These are phyloP conservation scores for Phaseolus coccineus DNA, from an alignment of 331 rosid species.

Conservation along the genomic window DNA sequence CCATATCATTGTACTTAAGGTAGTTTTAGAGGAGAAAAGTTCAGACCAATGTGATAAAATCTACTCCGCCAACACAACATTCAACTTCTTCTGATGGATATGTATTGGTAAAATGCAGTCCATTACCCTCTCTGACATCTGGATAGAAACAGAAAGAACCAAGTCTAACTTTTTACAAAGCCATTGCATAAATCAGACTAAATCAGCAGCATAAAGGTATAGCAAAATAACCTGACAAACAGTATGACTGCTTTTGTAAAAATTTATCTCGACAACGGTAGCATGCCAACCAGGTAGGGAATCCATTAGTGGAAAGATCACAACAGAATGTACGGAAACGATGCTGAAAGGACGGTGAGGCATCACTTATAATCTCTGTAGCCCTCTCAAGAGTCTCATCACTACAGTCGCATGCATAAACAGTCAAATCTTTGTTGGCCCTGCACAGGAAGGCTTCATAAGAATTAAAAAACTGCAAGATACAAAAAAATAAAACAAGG, in stretches of 20 bases:
- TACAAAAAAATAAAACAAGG: neutral
- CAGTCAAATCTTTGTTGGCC: constrained; percentile 62
- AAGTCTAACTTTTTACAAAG: neutral
- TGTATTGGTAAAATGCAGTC: constrained; percentile 28
- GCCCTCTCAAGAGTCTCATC: constrained; percentile 72
- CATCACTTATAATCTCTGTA: constrained; percentile 59
- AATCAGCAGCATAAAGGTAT: constrained; percentile 21
- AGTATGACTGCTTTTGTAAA: constrained; percentile 37
- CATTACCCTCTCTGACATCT: constrained; percentile 51
- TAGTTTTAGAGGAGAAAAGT: constrained; percentile 31
- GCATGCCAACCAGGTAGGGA: constrained; percentile 83
- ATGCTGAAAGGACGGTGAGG: constrained; percentile 40
- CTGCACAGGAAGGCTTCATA: constrained; percentile 53
- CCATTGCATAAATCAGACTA: constrained; percentile 19
- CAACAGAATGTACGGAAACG: constrained; percentile 78
- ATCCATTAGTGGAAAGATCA: constrained; percentile 64
- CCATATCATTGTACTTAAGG: constrained; percentile 32
- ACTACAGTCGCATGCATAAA: constrained; percentile 94
- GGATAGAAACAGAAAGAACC: constrained; percentile 44
- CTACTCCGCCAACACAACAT: constrained; percentile 82
- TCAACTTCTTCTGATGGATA: constrained; percentile 47
- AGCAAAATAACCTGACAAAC: constrained; percentile 59
- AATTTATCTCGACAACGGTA: constrained; percentile 56
- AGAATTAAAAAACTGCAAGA: constrained; percentile 5
- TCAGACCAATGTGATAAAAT: constrained; percentile 83